Evolutionary conservation across 2,329 filamentous ascomycete species (phyloP), one percentile per base, ranked within the genome.

Genomic region (Chlorencoelia australis): DNA sequence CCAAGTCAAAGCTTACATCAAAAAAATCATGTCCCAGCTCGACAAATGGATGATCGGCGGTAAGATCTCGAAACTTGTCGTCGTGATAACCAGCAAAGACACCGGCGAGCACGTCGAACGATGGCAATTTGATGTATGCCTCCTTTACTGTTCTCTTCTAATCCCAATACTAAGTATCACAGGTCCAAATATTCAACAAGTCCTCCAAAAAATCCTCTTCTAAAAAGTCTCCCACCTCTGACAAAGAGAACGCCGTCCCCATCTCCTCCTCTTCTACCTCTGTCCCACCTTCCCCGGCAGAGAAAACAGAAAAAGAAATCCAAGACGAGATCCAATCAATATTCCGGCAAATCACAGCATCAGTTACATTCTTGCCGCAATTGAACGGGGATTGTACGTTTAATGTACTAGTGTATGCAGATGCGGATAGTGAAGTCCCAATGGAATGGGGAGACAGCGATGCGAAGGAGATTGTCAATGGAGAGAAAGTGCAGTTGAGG

Each of bases 371-470:
- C 59, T 67, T 98, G 9, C 91, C 91, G 0, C 88, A 96, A 65
- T 74, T 98, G 5, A 79, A 85, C 43, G 88, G 88, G 26, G 84
- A 94, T 59, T 98, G 89, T 68, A 96, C 91, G 8, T 98, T 98
- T 69, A 98, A 98, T 56, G 89, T 98, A 31, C 73, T 98, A 26
- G 91, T 98, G 3, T 98, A 98, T 58, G 91, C 91, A 35, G 89
- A 98, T 58, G 88, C 88, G 13, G 88, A 96, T 61, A 91, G 83
- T 40, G 89, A 96, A 31, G 91, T 98, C 10, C 91, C 91, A 4
- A 80, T 98, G 40, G 91, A 98, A 60, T 98, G 91, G 91, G 91
- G 91, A 30, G 91, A 98, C 64, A 94, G 86, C 50, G 91, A 96
- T 60, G 88, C 89, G 37, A 95, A 94, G 66, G 91, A 98, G 67